These are phyloP conservation scores for Neopestalotiopsis sp. DNA, from an alignment of 2,329 filamentous ascomycete species.

Conservation along the genomic window DNA sequence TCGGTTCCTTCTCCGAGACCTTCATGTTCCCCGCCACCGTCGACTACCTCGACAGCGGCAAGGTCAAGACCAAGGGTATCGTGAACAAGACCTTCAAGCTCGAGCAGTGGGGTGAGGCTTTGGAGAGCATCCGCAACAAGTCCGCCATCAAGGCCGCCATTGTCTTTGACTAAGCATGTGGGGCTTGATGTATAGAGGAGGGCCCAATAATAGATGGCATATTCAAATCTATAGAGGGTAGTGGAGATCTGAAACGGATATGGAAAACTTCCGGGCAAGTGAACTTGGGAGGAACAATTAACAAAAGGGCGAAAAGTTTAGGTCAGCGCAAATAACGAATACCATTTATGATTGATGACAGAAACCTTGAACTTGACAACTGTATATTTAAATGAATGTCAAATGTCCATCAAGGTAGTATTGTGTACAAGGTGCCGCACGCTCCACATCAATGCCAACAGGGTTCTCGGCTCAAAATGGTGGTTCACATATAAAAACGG, in stretches of 20 bases:
- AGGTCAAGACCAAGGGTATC: constrained; percentile 69
- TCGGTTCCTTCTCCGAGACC: constrained; percentile 75
- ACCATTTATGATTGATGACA: constrained; percentile 1
- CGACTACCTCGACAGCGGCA: constrained; percentile 61
- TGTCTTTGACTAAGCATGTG: constrained; percentile 61
- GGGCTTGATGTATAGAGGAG: constrained; percentile 6
- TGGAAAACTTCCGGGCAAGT: neutral
- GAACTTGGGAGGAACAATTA: neutral
- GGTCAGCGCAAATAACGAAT: neutral
- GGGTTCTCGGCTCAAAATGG: neutral
- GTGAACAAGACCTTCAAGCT: constrained; percentile 76
- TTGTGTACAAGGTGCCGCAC: neutral
- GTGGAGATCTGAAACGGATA: neutral
- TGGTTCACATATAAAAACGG: neutral
- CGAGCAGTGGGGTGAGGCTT: constrained; percentile 73
- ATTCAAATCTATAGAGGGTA: neutral
- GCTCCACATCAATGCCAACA: constrained; percentile 7
- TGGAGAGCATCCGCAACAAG: constrained; percentile 75
- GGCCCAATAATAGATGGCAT: constrained; percentile 9
- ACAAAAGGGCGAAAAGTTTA: constrained; percentile 1
- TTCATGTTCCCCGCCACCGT: constrained; percentile 69
- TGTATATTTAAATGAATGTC: neutral
- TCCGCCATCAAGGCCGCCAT: constrained; percentile 77
- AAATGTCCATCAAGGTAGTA: neutral
- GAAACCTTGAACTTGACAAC: neutral